A percentile compares a stretch with the other conserved stretches of the same genome.
Evolutionary conservation across 129 eudicot species (phyloP).

Genomic region (Calendula officinalis): DNA sequence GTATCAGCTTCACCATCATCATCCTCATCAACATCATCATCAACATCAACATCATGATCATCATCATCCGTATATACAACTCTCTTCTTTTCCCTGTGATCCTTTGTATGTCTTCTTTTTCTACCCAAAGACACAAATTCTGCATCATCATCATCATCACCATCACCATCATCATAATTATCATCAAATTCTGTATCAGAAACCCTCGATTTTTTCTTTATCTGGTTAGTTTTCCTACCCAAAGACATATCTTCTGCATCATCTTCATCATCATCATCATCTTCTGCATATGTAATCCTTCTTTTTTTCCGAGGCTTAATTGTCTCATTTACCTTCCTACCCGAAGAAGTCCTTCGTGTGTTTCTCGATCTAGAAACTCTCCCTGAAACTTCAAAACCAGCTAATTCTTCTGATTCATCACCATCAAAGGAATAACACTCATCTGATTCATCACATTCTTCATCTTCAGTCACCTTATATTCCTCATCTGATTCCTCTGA

Average conservation of each 20-base stretch:
- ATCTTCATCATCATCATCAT: slow-evolving; percentile 31
- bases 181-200: slow-evolving; percentile 7
- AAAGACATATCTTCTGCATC: slow-evolving; percentile 17
- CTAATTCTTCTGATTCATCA: slow-evolving; percentile 66
- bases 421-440: slow-evolving; percentile 56
- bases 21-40: slow-evolving; percentile 10
- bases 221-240: slow-evolving; percentile 17
- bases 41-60: slow-evolving; percentile 1
- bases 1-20: slow-evolving; percentile 3
- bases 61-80: slow-evolving; percentile 18
- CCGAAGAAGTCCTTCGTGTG: slow-evolving; percentile 28
- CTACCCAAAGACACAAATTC: slow-evolving; percentile 5
- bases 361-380: slow-evolving; percentile 37
- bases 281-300: slow-evolving; percentile 25
- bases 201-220: slow-evolving; percentile 13
- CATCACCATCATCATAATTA: not conserved
- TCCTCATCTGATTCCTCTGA: slow-evolving; percentile 90
- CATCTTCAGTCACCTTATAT: slow-evolving; percentile 68
- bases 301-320: slow-evolving; percentile 32
- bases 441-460: slow-evolving; percentile 58
- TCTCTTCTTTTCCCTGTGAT: slow-evolving; percentile 9
- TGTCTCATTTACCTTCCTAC: slow-evolving; percentile 31
- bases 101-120: slow-evolving; percentile 1
- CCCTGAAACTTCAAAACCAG: slow-evolving; percentile 39
- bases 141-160: slow-evolving; percentile 3